Evolutionary conservation across 148 eudicot species (phyloP).

Genomic region (Heliamphora exappendiculata): DNA sequence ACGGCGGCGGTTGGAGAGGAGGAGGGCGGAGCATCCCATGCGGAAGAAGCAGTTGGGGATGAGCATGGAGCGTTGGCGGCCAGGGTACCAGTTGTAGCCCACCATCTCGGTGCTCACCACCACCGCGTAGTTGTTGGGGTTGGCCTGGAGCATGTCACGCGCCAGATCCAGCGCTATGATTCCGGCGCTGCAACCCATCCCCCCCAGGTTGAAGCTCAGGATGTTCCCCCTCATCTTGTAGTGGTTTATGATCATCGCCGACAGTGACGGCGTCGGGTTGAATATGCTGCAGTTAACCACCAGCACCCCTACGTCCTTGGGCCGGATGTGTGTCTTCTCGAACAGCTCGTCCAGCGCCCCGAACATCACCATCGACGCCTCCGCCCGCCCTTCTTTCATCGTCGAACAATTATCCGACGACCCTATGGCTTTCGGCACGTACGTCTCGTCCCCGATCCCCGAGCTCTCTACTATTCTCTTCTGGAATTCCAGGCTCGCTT

Average conservation of each 20-base stretch:
- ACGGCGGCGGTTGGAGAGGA: slow-evolving; percentile 78
- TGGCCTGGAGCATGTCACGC: slow-evolving; percentile 83
- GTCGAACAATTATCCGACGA: slow-evolving; percentile 51
- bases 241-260: slow-evolving; percentile 94
- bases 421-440: slow-evolving; percentile 58
- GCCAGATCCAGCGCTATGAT: slow-evolving; percentile 77
- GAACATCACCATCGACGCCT: slow-evolving; percentile 75
- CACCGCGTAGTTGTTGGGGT: slow-evolving; percentile 79
- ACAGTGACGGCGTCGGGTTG: slow-evolving; percentile 93
- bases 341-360: slow-evolving; percentile 95
- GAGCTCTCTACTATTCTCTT: slow-evolving; percentile 56
- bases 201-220: slow-evolving; percentile 85
- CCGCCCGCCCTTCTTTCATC: slow-evolving; percentile 87
- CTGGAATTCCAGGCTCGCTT: slow-evolving; percentile 63
- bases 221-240: slow-evolving; percentile 95
- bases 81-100: slow-evolving; percentile 91
- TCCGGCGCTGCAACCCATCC: slow-evolving; percentile 97
- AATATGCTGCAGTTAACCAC: slow-evolving; percentile 98
- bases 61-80: slow-evolving; percentile 73
- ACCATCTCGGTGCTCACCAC: slow-evolving; percentile 96
- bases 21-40: slow-evolving; percentile 88
- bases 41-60: slow-evolving; percentile 90
- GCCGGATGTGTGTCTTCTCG: slow-evolving; percentile 56
- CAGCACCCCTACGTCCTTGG: slow-evolving; percentile 81
- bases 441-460: slow-evolving; percentile 83